Evolutionary conservation across 2,329 filamentous ascomycete genomes (phyloP).

Genomic region (Elsinoe necatrix): DNA sequence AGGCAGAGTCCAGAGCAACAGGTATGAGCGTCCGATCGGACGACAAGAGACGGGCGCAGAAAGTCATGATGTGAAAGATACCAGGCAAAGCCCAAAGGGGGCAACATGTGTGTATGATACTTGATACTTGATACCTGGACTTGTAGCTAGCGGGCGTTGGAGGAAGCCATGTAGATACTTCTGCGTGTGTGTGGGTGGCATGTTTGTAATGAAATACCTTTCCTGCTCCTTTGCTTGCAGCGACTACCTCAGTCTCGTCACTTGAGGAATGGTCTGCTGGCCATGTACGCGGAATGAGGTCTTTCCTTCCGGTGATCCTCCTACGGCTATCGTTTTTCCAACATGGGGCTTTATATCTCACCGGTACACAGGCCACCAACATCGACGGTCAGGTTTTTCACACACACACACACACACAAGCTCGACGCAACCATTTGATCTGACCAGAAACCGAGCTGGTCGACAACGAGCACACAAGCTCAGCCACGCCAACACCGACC

Average conservation of each 20-base stretch:
- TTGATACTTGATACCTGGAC: background rate
- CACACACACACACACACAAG: background rate
- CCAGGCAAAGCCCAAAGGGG: background rate
- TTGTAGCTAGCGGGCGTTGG: background rate
- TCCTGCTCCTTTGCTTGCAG: background rate
- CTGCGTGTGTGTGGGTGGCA: background rate
- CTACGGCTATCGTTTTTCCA: background rate
- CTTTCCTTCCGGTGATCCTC: background rate
- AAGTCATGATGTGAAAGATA: constrained; percentile 5
- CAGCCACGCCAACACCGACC: too few relatives aligned
- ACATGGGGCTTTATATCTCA: background rate
- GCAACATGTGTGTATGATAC: background rate
- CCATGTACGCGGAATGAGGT: background rate
- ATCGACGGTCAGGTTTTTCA: background rate
- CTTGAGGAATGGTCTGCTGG: too few relatives aligned
- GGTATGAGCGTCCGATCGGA: background rate
- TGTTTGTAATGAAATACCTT: constrained; percentile 9
- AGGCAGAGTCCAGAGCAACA: background rate
- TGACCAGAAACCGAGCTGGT: too few relatives aligned
- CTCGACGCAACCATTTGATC: too few relatives aligned
- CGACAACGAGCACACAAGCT: too few relatives aligned
- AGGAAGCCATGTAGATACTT: background rate
- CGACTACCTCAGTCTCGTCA: too few relatives aligned
- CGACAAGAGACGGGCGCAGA: background rate
- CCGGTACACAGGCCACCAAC: background rate